Percentiles rank a stretch among this genome's conserved stretches.
Evolutionary conservation across 2,329 filamentous ascomycete species (phyloP).

Genomic region (Akanthomyces lecanii): DNA sequence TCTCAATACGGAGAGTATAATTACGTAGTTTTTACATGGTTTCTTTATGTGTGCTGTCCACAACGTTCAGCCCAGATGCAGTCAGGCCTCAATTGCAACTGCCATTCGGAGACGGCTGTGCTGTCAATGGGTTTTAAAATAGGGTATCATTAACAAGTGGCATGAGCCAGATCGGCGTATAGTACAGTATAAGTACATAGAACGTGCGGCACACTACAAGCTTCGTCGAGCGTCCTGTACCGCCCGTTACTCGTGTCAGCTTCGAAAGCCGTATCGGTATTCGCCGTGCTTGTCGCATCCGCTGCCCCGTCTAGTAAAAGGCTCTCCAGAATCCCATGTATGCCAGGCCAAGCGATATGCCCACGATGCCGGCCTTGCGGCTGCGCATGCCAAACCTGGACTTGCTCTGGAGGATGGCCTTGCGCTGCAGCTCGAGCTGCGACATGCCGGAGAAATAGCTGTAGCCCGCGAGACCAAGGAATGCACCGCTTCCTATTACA

Average conservation of each 20-base stretch:
- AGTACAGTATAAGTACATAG: slow-evolving; percentile 10
- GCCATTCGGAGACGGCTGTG: background rate
- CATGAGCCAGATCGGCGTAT: background rate
- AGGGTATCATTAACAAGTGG: slow-evolving; percentile 15
- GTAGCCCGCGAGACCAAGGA: slow-evolving; percentile 71
- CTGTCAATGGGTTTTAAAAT: background rate
- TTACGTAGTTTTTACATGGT: background rate
- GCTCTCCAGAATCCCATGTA: slow-evolving; percentile 69
- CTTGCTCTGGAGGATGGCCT: slow-evolving; percentile 63
- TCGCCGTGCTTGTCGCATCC: background rate
- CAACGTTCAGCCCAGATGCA: background rate
- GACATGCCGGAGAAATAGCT: slow-evolving; percentile 71
- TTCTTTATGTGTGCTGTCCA: too few relatives aligned
- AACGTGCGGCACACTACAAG: background rate
- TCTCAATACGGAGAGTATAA: background rate
- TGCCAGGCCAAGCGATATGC: slow-evolving; percentile 62
- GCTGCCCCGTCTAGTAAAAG: slow-evolving; percentile 42
- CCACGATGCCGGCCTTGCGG: slow-evolving; percentile 61
- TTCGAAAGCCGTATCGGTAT: background rate
- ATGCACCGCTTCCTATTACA: slow-evolving; percentile 63
- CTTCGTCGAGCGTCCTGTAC: background rate
- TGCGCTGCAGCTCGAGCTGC: slow-evolving; percentile 64
- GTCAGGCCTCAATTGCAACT: background rate
- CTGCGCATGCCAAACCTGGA: slow-evolving; percentile 70
- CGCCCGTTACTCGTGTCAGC: background rate